Base-by-base conservation (phyloP, 2,329 filamentous ascomycete genomes). In the Cryphonectria radicalis region DNA sequence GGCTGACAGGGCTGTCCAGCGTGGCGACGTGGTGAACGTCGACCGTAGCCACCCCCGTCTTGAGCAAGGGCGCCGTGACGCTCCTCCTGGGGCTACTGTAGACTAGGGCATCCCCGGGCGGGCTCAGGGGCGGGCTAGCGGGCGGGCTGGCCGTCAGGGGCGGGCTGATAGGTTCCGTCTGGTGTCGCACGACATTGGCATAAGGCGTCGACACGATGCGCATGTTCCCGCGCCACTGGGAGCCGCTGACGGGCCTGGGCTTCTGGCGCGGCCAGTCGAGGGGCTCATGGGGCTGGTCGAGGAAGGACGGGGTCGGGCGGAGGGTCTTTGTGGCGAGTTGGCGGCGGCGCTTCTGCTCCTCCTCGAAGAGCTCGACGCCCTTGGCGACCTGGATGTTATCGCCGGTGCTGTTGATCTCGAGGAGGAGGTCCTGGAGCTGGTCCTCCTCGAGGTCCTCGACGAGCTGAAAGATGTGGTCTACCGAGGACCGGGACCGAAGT, bases 381-480 rank as follows among this genome's bases (percentile, higher is more conserved):
- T 76, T 73, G 22, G 76, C 70, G 6, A 78, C 77, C 7, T 75
- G 70, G 14, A 78, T 75, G 70, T 78, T 77, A 28, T 75, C 60
- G 63, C 74, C 70, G 46, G 76, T 75, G 60, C 74, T 75, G 70
- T 78, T 77, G 72, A 76, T 75, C 68, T 78, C 77, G 63, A 73
- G 75, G 63, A 78, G 75, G 25, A 78, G 73, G 17, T 69, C 25
- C 62, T 77, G 73, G 63, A 78, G 74, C 72, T 78, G 77, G 69
- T 63, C 68, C 8, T 78, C 77, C 71, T 78, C 77, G 53, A 78
- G 69, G 64, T 77, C 74, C 63, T 72, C 73, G 43, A 78, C 76
- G 62, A 78, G 75, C 62, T 77, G 75, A 40, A 78, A 66, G 74
- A 77, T 75, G 74, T 76, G 75, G 71, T 78, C 77, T 50, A 78